phyloP scores from a whole-genome alignment of 2,329 filamentous ascomycete species.

The Venturia pyrina region DNA sequence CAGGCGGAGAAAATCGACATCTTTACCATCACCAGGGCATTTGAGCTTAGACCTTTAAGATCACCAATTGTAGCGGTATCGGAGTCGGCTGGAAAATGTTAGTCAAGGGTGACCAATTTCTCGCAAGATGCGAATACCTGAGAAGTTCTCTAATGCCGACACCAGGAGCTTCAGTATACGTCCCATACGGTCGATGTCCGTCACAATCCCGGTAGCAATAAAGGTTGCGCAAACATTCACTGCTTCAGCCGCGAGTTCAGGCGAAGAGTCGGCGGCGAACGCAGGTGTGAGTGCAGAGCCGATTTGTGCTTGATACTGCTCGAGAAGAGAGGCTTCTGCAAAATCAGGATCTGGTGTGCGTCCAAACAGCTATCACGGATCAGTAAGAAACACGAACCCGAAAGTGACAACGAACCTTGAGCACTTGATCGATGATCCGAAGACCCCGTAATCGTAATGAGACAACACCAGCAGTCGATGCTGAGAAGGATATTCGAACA shows the following conservation, averaged over 20 bases:
- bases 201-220: conserved; percentile 93
- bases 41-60: conserved; percentile 82
- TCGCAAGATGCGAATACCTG: conserved; percentile 37
- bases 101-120: neutral
- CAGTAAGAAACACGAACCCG: neutral
- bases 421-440: conserved; percentile 83
- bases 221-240: conserved; percentile 98
- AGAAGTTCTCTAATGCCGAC: conserved; percentile 84
- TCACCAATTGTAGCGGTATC: conserved; percentile 87
- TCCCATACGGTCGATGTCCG: conserved; percentile 96
- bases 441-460: conserved; percentile 84
- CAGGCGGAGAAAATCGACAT: conserved; percentile 95
- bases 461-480: conserved; percentile 85
- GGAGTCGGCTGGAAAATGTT: conserved; percentile 37
- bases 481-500: conserved; percentile 93
- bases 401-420: conserved; percentile 45
- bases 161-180: conserved; percentile 91
- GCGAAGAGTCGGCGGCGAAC: conserved; percentile 90
- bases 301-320: conserved; percentile 98
- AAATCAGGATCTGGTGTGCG: conserved; percentile 95
- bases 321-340: conserved; percentile 87
- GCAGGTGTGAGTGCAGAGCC: conserved; percentile 92
- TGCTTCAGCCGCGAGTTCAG: conserved; percentile 88
- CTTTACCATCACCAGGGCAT: conserved; percentile 97
- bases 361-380: conserved; percentile 61